Base-by-base conservation (phyloP, 2,329 filamentous ascomycete genomes). In the Colletotrichum acutatum region DNA sequence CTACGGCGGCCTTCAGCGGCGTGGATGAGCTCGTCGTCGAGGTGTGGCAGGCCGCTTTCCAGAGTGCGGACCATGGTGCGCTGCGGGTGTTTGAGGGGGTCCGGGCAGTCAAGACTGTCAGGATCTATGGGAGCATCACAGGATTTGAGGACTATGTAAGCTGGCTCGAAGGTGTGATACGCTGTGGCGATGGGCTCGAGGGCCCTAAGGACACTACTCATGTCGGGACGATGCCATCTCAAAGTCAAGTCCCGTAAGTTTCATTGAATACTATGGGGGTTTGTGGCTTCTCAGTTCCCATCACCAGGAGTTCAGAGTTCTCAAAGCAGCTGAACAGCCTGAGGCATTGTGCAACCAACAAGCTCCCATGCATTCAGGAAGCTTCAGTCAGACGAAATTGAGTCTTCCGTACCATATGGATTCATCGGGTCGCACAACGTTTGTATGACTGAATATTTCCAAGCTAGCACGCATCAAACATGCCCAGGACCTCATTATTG, bases 31-130 rank as follows among this genome's bases (percentile, higher is more conserved):
- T 87, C 28, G 79, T 80, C n/a, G 68, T 87, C 63, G 80, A 85
- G 58, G 76, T 83, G 12, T 80, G 80, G 75, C 83, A 84, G 78
- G 77, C 80, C 42, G 76, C 78, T 61, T 86, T 84, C 76, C 77
- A 81, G n/a, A 79, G 80, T 46, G 83, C 80, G 42, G 81, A 80
- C 30, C 81, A 81, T 32, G 78, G 78, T 53, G 83, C 83, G 34
- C 76, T 87, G 63, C 76, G 78, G 52, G 78, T 80, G 71, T 84
- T 87, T 68, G 85, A 87, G 78, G 80, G 78, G 6, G 82, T 87
- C 32, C 75, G 85, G 26, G 84, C 83, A 34, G 82, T 87, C 28
- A 77, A 79, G 59, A 72, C 75, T 14, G 83, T 83, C 7, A 74
- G 71, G 7, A 77, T 87, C 56, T 71, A 72, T 0, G 85, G 85